These are phyloP conservation scores for Laburnicola sp. DNA, from an alignment of 2,329 filamentous ascomycete species.

Conservation along the genomic window DNA sequence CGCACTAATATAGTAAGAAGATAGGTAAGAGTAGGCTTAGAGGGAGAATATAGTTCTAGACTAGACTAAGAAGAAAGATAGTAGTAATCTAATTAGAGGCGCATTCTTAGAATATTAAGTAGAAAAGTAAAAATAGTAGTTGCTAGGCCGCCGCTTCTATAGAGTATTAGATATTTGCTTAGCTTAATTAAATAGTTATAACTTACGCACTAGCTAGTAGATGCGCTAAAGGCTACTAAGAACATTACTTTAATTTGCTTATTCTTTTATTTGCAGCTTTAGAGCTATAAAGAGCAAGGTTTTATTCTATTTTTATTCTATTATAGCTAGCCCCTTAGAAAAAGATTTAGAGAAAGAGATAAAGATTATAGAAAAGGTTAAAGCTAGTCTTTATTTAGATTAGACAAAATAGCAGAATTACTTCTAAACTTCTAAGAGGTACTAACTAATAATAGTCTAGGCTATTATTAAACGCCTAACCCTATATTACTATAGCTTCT, in stretches of 20 bases:
- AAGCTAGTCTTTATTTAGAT: background rate
- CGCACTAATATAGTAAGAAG: too few relatives aligned
- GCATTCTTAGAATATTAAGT: background rate
- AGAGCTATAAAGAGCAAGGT: background rate
- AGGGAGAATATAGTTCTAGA: background rate
- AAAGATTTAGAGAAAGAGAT: background rate
- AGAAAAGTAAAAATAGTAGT: conserved; percentile 2
- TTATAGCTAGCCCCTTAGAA: background rate
- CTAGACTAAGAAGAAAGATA: conserved; percentile 1
- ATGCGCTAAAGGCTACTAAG: background rate
- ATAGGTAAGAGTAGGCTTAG: background rate
- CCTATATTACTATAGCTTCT: too few relatives aligned
- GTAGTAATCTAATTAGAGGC: background rate
- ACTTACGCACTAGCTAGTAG: background rate
- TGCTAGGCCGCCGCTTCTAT: conserved; percentile 3
- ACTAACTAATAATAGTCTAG: too few relatives aligned
- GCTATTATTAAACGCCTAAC: too few relatives aligned
- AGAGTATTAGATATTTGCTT: background rate
- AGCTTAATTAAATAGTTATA: background rate
- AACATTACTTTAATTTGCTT: background rate
- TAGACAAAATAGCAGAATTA: too few relatives aligned
- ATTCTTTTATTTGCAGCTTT: background rate
- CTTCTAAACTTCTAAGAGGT: too few relatives aligned
- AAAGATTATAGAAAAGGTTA: background rate
- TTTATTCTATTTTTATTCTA: background rate